Base-by-base conservation (phyloP, 208 protist species). In the Acanthamoeba royreba region DNA sequence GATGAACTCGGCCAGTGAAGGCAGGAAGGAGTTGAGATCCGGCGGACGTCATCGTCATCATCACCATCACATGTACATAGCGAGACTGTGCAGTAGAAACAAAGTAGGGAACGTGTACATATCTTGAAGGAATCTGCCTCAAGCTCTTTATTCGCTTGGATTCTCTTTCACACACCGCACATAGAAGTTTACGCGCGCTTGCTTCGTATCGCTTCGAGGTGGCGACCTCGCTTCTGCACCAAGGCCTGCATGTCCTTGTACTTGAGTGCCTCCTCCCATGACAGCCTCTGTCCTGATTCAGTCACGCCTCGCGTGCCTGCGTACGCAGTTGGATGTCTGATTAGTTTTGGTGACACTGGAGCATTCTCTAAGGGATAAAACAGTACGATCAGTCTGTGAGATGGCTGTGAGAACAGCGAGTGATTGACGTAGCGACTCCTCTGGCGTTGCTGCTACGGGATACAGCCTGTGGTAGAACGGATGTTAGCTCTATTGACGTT, bases 211-310 rank as follows among this genome's bases (percentile, higher is more conserved):
- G 72, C 72, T 45, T 83, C 43, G 43, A 83, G 43, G 81, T 89
- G 81, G 13, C 28, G 17, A n/a, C 19, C 13, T 38, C 81, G 81
- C 81, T 46, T 89, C 19, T 17, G 35, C 53, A 66, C 28, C 35
- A 69, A 52, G 35, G 81, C 49, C 15, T 25, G 49, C 81, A 89
- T 89, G 81, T 89, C 81, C 53, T 89, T 89, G 33, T 0, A 47
- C 35, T 58, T 42, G 33, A 89, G 53, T 3, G 81, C 81, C 47
- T 89, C 81, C 49, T 89, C 49, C 81, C 81, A 89, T 33, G 81
- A 89, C 28, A 89, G 0, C 58, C 58, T 31, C 66, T 77, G 33
- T 31, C 17, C 66, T 38, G 55, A 13, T 25, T 66, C 55, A 25
- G 55, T 58, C 52, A 8, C 35, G 63, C 31, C 35, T 17, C 19